Evolutionary conservation across 2,329 filamentous ascomycete genomes (phyloP).

Genomic region (Torrubiellomyces zombiae): DNA sequence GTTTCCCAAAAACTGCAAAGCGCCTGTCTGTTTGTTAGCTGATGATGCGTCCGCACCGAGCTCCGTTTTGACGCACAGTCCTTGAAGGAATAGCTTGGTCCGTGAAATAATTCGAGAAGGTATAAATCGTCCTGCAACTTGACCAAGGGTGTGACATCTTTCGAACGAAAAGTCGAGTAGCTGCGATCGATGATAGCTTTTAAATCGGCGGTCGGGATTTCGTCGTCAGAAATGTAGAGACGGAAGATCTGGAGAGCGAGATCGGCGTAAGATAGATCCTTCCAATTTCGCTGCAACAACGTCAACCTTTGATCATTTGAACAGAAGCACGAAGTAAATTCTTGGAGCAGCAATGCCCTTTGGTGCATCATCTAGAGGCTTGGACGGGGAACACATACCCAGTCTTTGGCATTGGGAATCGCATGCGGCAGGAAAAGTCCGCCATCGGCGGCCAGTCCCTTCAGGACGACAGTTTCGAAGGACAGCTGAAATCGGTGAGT

Average conservation of each 20-base stretch:
- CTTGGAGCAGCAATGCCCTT: no score
- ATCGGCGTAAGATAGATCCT: conserved; percentile 61
- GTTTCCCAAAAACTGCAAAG: conserved; percentile 89
- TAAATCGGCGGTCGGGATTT: conserved; percentile 69
- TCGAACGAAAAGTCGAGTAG: conserved; percentile 75
- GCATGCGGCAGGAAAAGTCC: conserved; percentile 81
- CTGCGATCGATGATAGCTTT: conserved; percentile 69
- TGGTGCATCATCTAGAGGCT: neutral
- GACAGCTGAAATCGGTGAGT: no score
- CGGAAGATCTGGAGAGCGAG: conserved; percentile 74
- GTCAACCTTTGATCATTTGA: no score
- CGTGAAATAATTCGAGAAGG: conserved; percentile 88
- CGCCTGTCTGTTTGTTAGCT: no score
- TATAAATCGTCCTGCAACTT: conserved; percentile 64
- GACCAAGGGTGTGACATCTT: conserved; percentile 63
- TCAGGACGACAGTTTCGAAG: conserved; percentile 81
- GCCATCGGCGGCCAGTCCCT: conserved; percentile 72
- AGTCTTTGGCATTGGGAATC: conserved; percentile 34
- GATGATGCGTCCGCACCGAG: neutral
- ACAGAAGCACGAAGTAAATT: no score
- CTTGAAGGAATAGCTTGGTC: conserved; percentile 90
- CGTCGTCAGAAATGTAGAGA: conserved; percentile 68
- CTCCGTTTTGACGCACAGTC: conserved; percentile 43
- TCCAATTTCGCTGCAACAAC: no score
- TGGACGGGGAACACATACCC: conserved; percentile 4